Conservation (phyloP, 192 early-diverging fungal species). For the Thoreauomyces humboldtii region DNA sequence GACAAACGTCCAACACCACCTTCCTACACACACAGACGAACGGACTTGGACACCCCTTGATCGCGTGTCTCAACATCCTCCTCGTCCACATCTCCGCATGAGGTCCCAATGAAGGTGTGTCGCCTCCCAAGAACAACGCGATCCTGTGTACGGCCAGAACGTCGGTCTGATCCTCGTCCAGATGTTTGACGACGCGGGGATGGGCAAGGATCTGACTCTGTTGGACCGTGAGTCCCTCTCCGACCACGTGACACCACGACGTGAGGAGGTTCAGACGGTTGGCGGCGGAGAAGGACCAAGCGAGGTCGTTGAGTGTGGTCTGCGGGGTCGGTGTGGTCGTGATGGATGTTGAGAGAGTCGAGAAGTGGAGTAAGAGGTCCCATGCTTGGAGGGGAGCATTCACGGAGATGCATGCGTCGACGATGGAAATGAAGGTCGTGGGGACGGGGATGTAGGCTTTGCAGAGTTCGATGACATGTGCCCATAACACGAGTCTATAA, state of each 20-base stretch:
- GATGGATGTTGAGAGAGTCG: neutral
- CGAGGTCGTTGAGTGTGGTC: neutral
- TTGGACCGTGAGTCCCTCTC: neutral
- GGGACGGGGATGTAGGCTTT: neutral
- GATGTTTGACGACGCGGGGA: neutral
- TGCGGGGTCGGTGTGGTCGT: too few species aligned
- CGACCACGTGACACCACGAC: neutral
- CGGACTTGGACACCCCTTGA: neutral
- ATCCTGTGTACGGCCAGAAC: neutral
- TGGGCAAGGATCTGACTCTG: neutral
- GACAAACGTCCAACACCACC: neutral
- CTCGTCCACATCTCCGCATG: neutral
- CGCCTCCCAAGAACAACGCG: neutral
- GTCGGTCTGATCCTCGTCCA: neutral
- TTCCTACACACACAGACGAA: neutral
- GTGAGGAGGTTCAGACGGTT: neutral
- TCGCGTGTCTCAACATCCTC: neutral
- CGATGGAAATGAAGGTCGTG: neutral
- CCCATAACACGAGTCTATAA: neutral
- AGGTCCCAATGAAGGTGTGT: neutral
- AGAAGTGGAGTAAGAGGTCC: neutral
- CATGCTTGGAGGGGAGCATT: slow-evolving; percentile 3
- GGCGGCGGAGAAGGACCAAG: neutral
- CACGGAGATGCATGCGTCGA: neutral
- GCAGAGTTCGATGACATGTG: slow-evolving; percentile 2